Conservation (phyloP, 164 flowering plant genomes). For the Stephania cephalantha region DNA sequence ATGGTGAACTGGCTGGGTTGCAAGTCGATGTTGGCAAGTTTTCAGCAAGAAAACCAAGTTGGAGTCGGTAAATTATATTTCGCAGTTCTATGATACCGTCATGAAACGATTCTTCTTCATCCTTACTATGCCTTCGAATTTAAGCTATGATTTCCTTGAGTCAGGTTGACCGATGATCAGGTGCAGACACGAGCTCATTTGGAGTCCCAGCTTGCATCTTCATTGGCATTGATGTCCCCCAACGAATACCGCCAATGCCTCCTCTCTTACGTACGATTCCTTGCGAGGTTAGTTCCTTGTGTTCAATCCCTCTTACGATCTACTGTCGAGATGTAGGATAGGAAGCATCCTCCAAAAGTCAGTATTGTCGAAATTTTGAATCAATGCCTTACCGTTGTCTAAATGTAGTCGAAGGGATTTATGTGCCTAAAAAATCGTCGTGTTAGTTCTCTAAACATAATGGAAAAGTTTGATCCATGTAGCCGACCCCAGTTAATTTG, state of each 20-base stretch:
- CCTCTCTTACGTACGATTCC: conserved; percentile 74
- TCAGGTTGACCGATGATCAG: conserved; percentile 91
- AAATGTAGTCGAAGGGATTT: neutral
- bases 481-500: too few relatives aligned
- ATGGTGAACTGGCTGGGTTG: conserved; percentile 86
- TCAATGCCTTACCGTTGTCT: neutral
- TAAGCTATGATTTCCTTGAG: conserved; percentile 14
- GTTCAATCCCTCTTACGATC: neutral
- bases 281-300: conserved; percentile 60
- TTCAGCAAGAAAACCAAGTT: conserved; percentile 84
- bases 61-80: conserved; percentile 68
- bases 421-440: too few relatives aligned
- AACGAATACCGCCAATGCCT: conserved; percentile 90
- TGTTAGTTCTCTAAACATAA: too few relatives aligned
- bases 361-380: neutral
- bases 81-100: neutral
- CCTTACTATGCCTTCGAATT: neutral
- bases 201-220: conserved; percentile 90
- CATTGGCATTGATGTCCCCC: conserved; percentile 78
- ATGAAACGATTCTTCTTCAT: neutral
- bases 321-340: neutral
- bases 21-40: conserved; percentile 92
- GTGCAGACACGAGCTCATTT: conserved; percentile 97
- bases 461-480: too few relatives aligned
- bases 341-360: too few relatives aligned